Conservation (phyloP, 352 stramenopile species). For the Phytophthora podocarpi region DNA sequence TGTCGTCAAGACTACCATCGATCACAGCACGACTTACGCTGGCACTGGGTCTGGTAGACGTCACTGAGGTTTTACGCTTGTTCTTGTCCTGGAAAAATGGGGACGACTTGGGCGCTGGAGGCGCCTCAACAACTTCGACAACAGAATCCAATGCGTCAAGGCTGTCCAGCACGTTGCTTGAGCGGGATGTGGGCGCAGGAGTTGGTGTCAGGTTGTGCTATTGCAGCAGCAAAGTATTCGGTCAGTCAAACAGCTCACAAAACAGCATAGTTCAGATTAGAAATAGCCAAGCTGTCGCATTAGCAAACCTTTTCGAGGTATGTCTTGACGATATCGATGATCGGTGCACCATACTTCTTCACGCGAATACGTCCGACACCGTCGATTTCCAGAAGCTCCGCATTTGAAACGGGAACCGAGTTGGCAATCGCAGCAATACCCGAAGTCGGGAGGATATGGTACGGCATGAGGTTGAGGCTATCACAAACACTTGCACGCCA, state of each 20-base stretch:
- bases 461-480: slow-evolving; percentile 87
- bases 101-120: slow-evolving; percentile 36
- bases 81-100: slow-evolving; percentile 57
- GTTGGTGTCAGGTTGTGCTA: slow-evolving; percentile 72
- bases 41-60: slow-evolving; percentile 7
- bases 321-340: slow-evolving; percentile 83
- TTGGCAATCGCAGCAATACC: slow-evolving; percentile 86
- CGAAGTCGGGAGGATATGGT: slow-evolving; percentile 83
- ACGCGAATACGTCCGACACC: slow-evolving; percentile 81
- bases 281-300: background rate
- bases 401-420: slow-evolving; percentile 72
- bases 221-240: background rate
- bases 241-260: background rate
- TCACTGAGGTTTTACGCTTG: slow-evolving; percentile 15
- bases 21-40: slow-evolving; percentile 8
- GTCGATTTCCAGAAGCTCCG: slow-evolving; percentile 82
- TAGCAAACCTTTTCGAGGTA: slow-evolving; percentile 74
- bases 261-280: background rate
- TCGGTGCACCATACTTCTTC: slow-evolving; percentile 86
- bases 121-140: slow-evolving; percentile 29
- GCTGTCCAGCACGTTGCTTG: slow-evolving; percentile 30
- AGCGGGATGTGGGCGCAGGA: slow-evolving; percentile 21
- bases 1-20: slow-evolving; percentile 62
- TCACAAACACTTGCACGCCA: slow-evolving; percentile 88
- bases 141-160: slow-evolving; percentile 37